A percentile compares a stretch with the other conserved stretches of the same genome.
Evolutionary conservation across 768 basidiomycete species (phyloP).

Genomic region (Termitomyces sp.): DNA sequence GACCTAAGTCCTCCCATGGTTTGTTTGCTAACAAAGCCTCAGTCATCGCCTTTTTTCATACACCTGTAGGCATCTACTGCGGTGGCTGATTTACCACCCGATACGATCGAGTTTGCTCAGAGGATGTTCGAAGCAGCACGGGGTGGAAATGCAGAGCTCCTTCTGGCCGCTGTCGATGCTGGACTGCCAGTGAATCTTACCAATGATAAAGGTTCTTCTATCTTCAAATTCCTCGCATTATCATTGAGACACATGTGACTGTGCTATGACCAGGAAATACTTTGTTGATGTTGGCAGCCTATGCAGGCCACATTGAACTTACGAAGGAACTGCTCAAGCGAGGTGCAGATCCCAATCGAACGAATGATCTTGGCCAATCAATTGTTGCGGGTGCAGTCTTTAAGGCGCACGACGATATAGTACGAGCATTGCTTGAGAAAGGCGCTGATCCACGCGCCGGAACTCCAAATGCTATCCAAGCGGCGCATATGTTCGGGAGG

Average conservation of each 20-base stretch:
- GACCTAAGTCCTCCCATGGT: neutral
- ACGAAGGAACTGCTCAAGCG: conserved; percentile 46
- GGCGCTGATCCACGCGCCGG: conserved; percentile 65
- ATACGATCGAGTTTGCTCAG: conserved; percentile 53
- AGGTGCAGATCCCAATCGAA: conserved; percentile 60
- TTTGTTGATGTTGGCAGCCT: conserved; percentile 74
- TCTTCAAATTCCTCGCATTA: neutral
- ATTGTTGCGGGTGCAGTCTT: conserved; percentile 76
- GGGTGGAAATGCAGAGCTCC: conserved; percentile 43
- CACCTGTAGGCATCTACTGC: neutral
- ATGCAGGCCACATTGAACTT: conserved; percentile 58
- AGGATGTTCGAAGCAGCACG: conserved; percentile 76
- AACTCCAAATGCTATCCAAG: conserved; percentile 62
- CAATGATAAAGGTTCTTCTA: conserved; percentile 55
- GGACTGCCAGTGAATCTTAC: conserved; percentile 72
- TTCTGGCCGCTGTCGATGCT: conserved; percentile 58
- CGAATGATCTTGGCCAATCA: conserved; percentile 70
- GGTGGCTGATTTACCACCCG: conserved; percentile 25
- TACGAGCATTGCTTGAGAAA: conserved; percentile 45
- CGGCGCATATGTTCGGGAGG: conserved; percentile 64
- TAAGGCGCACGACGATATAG: conserved; percentile 63
- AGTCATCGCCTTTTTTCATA: neutral
- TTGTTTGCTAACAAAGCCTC: neutral
- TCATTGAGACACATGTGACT: neutral
- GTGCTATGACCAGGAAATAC: conserved; percentile 53